phyloP scores from a whole-genome alignment of 148 eudicot species.

The Polygonum maritimum region DNA sequence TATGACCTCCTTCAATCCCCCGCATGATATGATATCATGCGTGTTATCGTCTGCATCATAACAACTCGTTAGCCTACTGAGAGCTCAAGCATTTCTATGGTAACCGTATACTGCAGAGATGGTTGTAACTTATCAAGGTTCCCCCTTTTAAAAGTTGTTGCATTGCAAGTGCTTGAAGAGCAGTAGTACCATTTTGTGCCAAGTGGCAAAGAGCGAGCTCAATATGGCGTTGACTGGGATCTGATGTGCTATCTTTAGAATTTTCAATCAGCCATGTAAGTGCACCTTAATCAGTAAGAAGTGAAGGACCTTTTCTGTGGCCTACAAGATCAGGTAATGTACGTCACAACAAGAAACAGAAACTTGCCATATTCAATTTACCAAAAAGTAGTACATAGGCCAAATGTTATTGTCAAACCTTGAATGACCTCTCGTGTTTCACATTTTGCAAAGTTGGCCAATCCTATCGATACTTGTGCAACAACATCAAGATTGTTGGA shows the following conservation, averaged over 20 bases:
- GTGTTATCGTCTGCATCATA: slow-evolving; percentile 65
- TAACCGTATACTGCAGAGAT: neutral
- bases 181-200: slow-evolving; percentile 74
- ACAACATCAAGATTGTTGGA: slow-evolving; percentile 55
- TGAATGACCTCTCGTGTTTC: slow-evolving; percentile 77
- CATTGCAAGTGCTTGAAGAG: neutral
- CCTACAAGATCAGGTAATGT: slow-evolving; percentile 28
- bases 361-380: neutral
- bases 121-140: neutral
- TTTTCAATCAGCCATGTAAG: slow-evolving; percentile 76
- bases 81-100: neutral
- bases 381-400: neutral
- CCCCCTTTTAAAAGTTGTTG: too few relatives aligned
- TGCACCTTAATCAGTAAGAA: slow-evolving; percentile 61
- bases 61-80: neutral
- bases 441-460: slow-evolving; percentile 90
- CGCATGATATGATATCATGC: slow-evolving; percentile 54
- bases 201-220: slow-evolving; percentile 96
- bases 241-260: slow-evolving; percentile 36
- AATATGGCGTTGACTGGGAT: slow-evolving; percentile 76
- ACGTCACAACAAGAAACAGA: neutral
- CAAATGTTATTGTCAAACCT: slow-evolving; percentile 32
- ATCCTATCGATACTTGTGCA: slow-evolving; percentile 87
- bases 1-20: slow-evolving; percentile 56
- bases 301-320: slow-evolving; percentile 61